These are phyloP conservation scores for Exsudoporus floridanus DNA, from an alignment of 1,284 basidiomycete genomes.

Conservation along the genomic window DNA sequence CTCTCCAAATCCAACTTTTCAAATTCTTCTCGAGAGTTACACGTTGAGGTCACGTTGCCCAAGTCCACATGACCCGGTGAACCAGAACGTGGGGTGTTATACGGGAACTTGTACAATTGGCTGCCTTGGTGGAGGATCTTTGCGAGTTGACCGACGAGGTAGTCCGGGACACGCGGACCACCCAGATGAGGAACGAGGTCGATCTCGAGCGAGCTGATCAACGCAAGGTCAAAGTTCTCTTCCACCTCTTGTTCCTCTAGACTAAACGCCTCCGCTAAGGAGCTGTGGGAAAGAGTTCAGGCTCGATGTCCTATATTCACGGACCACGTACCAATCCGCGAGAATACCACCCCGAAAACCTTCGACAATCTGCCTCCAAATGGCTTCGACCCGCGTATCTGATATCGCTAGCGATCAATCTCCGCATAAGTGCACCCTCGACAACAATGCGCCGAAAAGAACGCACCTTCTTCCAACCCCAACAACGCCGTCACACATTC, in stretches of 20 bases:
- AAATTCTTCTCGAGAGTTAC: slow-evolving; percentile 32
- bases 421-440: not conserved
- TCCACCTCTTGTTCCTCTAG: slow-evolving; percentile 72
- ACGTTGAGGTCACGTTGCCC: slow-evolving; percentile 7
- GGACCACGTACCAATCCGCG: slow-evolving; percentile 72
- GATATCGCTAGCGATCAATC: slow-evolving; percentile 48
- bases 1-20: slow-evolving; percentile 42
- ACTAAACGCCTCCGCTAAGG: slow-evolving; percentile 51
- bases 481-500: slow-evolving; percentile 57
- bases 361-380: slow-evolving; percentile 87
- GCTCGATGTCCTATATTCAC: not conserved
- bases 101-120: slow-evolving; percentile 55
- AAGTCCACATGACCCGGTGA: slow-evolving; percentile 16
- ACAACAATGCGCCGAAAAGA: not conserved
- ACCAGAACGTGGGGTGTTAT: slow-evolving; percentile 9
- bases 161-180: slow-evolving; percentile 66
- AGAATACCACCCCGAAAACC: slow-evolving; percentile 79
- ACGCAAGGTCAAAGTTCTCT: slow-evolving; percentile 83
- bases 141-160: slow-evolving; percentile 68
- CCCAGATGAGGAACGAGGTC: slow-evolving; percentile 80
- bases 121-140: slow-evolving; percentile 78
- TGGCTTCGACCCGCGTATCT: slow-evolving; percentile 63
- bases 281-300: slow-evolving; percentile 37
- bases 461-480: slow-evolving; percentile 46
- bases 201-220: slow-evolving; percentile 77